Evolutionary conservation across 345 rosid genomes (phyloP).

Genomic region (sweet orange (Citrus sinensis)): DNA sequence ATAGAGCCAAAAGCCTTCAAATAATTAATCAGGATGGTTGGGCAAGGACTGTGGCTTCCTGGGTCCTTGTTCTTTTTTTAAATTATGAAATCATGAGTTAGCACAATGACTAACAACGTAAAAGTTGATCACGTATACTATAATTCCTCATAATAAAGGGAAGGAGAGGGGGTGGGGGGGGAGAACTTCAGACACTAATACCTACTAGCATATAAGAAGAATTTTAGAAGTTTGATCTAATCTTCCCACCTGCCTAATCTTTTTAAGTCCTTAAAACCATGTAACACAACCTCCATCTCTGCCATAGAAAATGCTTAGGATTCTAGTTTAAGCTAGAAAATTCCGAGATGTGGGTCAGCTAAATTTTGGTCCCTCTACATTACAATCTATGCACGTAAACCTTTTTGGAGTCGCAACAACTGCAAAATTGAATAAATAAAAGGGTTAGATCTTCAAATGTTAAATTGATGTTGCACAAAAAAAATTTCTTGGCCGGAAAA

Average conservation of each 20-base stretch:
- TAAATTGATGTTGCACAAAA: not conserved
- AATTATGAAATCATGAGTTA: no score
- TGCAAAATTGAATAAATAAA: conserved; percentile 1
- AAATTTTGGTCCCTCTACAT: conserved; percentile 12
- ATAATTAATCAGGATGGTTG: not conserved
- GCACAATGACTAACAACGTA: no score
- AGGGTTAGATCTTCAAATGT: not conserved
- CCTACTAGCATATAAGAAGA: no score
- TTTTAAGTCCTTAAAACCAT: conserved; percentile 4
- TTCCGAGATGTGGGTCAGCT: conserved; percentile 6
- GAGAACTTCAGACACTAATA: no score
- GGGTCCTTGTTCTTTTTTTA: not conserved
- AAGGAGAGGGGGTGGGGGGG: accelerated
- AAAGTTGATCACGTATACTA: no score
- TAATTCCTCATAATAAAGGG: no score
- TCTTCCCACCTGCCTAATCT: no score
- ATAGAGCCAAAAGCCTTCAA: not conserved
- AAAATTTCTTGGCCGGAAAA: not conserved
- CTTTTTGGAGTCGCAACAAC: conserved; percentile 19
- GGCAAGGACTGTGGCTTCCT: not conserved
- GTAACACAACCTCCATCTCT: not conserved
- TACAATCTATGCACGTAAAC: not conserved
- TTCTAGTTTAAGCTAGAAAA: conserved; percentile 21
- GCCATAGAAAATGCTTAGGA: conserved; percentile 31
- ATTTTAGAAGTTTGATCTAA: no score